These are phyloP conservation scores for Salix suchowensis DNA, from an alignment of 345 rosid species.

Conservation along the genomic window DNA sequence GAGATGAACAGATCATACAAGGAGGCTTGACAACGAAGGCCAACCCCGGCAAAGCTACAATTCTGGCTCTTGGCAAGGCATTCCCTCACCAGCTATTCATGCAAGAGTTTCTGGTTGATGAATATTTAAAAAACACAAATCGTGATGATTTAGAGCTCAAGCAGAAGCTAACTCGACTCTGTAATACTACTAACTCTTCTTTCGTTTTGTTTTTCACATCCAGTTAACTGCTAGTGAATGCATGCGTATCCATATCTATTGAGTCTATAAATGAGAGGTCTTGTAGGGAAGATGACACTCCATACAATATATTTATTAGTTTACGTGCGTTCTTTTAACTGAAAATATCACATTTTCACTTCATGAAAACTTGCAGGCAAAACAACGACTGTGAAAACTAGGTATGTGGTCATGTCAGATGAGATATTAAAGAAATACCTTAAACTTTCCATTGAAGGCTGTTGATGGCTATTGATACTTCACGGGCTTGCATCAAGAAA, in stretches of 20 bases:
- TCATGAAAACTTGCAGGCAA: slow-evolving; percentile 48
- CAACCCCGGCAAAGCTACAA: slow-evolving; percentile 66
- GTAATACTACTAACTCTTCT: slow-evolving; percentile 35
- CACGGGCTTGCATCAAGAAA: slow-evolving; percentile 64
- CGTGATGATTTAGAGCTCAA: slow-evolving; percentile 90
- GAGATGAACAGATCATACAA: slow-evolving; percentile 33
- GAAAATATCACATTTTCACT: not conserved
- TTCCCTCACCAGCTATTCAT: slow-evolving; percentile 95
- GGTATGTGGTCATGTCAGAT: slow-evolving; percentile 95
- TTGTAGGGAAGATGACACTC: not conserved
- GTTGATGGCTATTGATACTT: slow-evolving; percentile 84
- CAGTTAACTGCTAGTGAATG: not conserved
- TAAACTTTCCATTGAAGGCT: slow-evolving; percentile 74
- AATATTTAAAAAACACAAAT: slow-evolving; percentile 81
- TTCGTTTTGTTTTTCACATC: not conserved
- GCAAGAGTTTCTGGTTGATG: slow-evolving; percentile 93
- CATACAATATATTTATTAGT: not conserved
- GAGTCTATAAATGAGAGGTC: not conserved
- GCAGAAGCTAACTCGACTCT: slow-evolving; percentile 78
- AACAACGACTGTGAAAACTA: slow-evolving; percentile 90
- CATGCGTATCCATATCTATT: not conserved
- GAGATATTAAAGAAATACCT: slow-evolving; percentile 83
- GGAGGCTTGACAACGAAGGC: slow-evolving; percentile 32
- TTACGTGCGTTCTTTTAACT: not conserved
- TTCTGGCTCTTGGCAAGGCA: slow-evolving; percentile 84